Evolutionary conservation across 805 yeast genomes (phyloP).

Genomic region (Phaffomyces antillensis): DNA sequence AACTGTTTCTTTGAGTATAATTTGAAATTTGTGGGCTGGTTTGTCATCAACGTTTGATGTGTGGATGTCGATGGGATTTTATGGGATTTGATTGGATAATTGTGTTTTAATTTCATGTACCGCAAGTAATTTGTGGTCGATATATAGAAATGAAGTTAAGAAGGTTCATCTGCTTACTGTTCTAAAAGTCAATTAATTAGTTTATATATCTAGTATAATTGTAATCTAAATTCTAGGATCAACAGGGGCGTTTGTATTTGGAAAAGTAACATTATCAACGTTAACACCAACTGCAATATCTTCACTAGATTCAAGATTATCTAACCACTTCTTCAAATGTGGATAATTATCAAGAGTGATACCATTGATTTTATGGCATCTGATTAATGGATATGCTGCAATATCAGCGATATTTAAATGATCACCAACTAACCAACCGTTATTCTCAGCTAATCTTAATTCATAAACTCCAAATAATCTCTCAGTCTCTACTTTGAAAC

Average conservation of each 20-base stretch:
- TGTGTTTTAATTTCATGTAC: no score
- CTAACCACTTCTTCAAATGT: slow-evolving; percentile 33
- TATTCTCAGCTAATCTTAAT: slow-evolving; percentile 38
- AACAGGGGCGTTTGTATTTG: background rate
- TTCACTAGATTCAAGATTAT: slow-evolving; percentile 26
- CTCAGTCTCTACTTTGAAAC: slow-evolving; percentile 44
- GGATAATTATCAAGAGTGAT: slow-evolving; percentile 36
- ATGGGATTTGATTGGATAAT: no score
- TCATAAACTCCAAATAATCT: slow-evolving; percentile 51
- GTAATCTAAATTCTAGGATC: no score
- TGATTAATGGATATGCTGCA: slow-evolving; percentile 41
- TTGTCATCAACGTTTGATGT: no score
- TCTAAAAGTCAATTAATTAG: no score
- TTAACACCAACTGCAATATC: slow-evolving; percentile 13
- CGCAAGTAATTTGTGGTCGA: no score
- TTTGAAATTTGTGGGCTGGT: no score
- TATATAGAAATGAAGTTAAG: no score
- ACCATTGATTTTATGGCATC: slow-evolving; percentile 3
- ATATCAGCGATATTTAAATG: slow-evolving; percentile 55
- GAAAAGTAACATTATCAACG: background rate
- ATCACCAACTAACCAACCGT: slow-evolving; percentile 55
- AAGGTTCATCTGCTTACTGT: no score
- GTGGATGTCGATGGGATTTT: no score
- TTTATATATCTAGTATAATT: no score
- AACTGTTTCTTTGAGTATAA: no score